These are phyloP conservation scores for Mycena capillaripes DNA, from an alignment of 768 basidiomycete genomes.

Conservation along the genomic window DNA sequence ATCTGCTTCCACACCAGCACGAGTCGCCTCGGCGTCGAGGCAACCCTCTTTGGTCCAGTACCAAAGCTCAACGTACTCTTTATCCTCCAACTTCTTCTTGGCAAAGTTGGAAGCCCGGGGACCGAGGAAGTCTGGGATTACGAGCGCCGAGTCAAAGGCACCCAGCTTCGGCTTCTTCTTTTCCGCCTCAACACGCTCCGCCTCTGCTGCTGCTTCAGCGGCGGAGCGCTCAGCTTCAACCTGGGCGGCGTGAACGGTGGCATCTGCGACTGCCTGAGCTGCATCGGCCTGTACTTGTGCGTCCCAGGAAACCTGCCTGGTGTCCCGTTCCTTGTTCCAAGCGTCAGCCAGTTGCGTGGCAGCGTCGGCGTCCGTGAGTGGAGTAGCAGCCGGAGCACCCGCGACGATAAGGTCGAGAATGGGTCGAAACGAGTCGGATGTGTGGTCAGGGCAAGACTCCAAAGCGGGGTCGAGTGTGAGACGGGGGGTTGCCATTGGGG, in stretches of 20 bases:
- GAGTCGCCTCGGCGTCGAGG: not conserved
- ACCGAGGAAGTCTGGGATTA: not conserved
- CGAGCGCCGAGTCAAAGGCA: not conserved
- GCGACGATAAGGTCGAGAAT: not conserved
- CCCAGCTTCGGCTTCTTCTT: conserved; percentile 3
- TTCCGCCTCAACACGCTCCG: not conserved
- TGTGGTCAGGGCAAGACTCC: not conserved
- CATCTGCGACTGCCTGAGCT: not conserved
- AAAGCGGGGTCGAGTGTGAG: not conserved
- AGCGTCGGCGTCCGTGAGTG: not conserved
- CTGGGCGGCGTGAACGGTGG: not conserved
- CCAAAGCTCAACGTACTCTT: conserved; percentile 6
- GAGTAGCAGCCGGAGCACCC: not conserved
- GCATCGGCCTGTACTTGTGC: not conserved
- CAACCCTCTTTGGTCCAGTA: conserved; percentile 14
- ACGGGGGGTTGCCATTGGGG: not conserved
- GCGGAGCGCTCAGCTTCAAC: not conserved
- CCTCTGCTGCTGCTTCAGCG: not conserved
- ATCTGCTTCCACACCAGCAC: conserved; percentile 4
- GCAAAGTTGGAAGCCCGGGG: conserved; percentile 5
- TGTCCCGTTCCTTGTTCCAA: not conserved
- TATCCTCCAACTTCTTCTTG: not conserved
- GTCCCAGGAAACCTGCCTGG: not conserved
- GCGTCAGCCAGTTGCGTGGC: not conserved
- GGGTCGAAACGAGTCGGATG: not conserved